phyloP scores from a whole-genome alignment of 306 rosid species.

The Vigna unguiculata region DNA sequence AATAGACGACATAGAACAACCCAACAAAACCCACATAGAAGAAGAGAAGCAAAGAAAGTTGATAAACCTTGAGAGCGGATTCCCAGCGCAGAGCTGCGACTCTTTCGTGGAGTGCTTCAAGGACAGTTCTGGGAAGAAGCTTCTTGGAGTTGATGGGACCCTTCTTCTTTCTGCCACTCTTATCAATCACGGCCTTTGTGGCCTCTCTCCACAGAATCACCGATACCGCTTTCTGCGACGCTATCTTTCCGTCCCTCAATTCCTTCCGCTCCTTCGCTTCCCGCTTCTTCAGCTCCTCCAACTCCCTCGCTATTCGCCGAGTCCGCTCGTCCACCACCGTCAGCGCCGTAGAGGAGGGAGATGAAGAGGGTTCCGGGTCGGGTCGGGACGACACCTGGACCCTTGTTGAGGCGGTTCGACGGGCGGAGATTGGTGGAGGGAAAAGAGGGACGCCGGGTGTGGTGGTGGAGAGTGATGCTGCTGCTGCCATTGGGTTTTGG shows the following conservation, averaged over 20 bases:
- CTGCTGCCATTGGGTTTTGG: slow-evolving; percentile 56
- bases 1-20: background rate
- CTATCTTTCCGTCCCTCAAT: slow-evolving; percentile 69
- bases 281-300: slow-evolving; percentile 55
- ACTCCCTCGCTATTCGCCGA: slow-evolving; percentile 46
- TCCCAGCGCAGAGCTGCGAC: slow-evolving; percentile 84
- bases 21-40: background rate
- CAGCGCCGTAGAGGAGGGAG: slow-evolving; percentile 17
- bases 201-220: slow-evolving; percentile 86
- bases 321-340: slow-evolving; percentile 44
- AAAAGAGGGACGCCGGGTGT: slow-evolving; percentile 35
- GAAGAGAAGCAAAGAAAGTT: background rate
- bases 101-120: slow-evolving; percentile 89
- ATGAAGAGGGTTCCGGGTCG: background rate
- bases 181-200: slow-evolving; percentile 80
- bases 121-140: slow-evolving; percentile 82
- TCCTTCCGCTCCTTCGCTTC: slow-evolving; percentile 78
- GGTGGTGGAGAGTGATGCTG: slow-evolving; percentile 53
- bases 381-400: slow-evolving; percentile 7
- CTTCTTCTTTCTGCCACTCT: slow-evolving; percentile 65
- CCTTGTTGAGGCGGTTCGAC: slow-evolving; percentile 25
- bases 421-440: slow-evolving; percentile 31
- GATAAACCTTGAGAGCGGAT: slow-evolving; percentile 86
- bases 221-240: slow-evolving; percentile 87
- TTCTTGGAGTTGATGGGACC: slow-evolving; percentile 81